Conservation (phyloP, 306 rosid genomes). For the Carpinus viminea region DNA sequence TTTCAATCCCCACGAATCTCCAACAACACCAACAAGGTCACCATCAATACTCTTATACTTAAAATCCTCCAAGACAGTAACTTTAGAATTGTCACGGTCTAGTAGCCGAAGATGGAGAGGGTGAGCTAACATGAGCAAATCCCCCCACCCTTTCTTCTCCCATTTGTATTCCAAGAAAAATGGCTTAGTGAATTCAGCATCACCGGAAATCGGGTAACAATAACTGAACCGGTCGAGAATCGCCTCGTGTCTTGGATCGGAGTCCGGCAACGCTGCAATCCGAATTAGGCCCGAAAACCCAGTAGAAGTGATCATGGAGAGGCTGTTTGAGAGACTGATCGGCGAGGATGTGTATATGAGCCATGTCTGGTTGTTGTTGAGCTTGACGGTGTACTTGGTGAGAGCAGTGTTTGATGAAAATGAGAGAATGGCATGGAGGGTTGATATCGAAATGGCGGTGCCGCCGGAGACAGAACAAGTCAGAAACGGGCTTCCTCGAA, state of each 20-base stretch:
- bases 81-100: too few species aligned
- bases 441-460: constrained; percentile 14
- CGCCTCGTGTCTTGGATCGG: constrained; percentile 25
- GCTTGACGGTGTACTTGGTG: constrained; percentile 55
- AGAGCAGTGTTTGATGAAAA: constrained; percentile 44
- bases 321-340: constrained; percentile 36
- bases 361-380: constrained; percentile 89
- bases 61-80: too few species aligned
- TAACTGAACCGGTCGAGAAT: constrained; percentile 59
- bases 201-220: constrained; percentile 77
- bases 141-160: constrained; percentile 74
- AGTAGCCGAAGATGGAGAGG: too few species aligned
- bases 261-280: constrained; percentile 55
- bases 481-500: constrained; percentile 80
- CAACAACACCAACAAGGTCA: too few species aligned
- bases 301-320: constrained; percentile 51
- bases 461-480: constrained; percentile 46
- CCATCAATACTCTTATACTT: too few species aligned
- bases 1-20: too few species aligned
- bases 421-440: constrained; percentile 57
- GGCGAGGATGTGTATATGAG: constrained; percentile 61
- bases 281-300: constrained; percentile 66
- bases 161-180: constrained; percentile 65
- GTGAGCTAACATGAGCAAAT: constrained; percentile 25
- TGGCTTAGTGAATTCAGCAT: constrained; percentile 53